Evolutionary conservation across 1,284 basidiomycete species (phyloP).

Genomic region (Leccinum fallax): DNA sequence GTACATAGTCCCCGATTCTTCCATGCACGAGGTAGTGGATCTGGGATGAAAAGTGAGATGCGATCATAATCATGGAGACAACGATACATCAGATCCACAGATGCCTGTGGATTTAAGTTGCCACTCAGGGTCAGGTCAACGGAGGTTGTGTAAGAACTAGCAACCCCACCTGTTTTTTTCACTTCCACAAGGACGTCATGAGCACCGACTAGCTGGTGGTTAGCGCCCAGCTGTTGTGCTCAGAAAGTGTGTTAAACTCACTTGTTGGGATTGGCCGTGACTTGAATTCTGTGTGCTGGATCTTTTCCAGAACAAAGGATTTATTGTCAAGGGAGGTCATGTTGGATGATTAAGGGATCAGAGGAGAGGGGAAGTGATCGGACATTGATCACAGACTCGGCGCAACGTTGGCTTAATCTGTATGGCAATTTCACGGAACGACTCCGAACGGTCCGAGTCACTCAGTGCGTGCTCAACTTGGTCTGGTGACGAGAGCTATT

Average conservation of each 20-base stretch:
- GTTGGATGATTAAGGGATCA: not conserved
- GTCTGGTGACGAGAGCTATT: not conserved
- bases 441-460: conserved; percentile 7
- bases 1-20: conserved; percentile 77
- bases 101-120: conserved; percentile 57
- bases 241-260: conserved; percentile 35
- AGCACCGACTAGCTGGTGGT: conserved; percentile 52
- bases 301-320: conserved; percentile 76
- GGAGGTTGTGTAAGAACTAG: not conserved
- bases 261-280: conserved; percentile 78
- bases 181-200: conserved; percentile 89
- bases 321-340: conserved; percentile 67
- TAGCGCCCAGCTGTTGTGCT: conserved; percentile 1
- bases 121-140: conserved; percentile 10
- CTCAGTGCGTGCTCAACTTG: not conserved
- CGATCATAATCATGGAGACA: not conserved
- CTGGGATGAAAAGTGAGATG: conserved; percentile 37
- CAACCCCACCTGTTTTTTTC: conserved; percentile 80
- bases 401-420: not conserved
- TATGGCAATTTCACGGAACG: not conserved
- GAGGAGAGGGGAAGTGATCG: not conserved
- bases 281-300: conserved; percentile 78
- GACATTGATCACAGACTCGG: not conserved
- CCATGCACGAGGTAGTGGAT: conserved; percentile 79
- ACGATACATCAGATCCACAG: conserved; percentile 78